Percentiles rank a stretch among this genome's conserved stretches.
Conservation (phyloP, 2,329 filamentous ascomycete genomes). For the Ceratocystiopsis brevicomis region DNA sequence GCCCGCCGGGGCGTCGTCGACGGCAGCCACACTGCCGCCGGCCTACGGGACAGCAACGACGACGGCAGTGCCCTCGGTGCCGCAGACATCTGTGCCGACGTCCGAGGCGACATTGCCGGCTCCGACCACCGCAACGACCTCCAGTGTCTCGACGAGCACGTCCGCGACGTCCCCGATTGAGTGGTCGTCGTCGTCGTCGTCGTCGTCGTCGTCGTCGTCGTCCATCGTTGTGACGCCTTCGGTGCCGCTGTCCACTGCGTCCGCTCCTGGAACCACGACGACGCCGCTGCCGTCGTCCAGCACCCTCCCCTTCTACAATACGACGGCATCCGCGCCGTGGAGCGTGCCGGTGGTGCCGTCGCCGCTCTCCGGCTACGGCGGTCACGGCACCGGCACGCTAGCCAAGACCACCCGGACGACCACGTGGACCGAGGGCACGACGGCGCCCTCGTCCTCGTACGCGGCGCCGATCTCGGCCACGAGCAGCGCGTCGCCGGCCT, state of each 20-base stretch:
- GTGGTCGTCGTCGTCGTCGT: no score
- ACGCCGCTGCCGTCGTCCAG: not conserved
- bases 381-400: not conserved
- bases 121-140: no score
- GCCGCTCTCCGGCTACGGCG: not conserved
- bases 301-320: not conserved
- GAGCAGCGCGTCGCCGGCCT: not conserved
- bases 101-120: not conserved
- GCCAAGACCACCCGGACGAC: not conserved
- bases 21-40: no score
- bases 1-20: not conserved
- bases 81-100: conserved; percentile 17
- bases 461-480: not conserved
- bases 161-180: no score
- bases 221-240: no score
- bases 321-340: not conserved
- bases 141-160: no score
- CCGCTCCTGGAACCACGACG: not conserved
- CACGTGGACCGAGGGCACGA: not conserved
- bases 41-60: conserved; percentile 29
- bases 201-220: no score
- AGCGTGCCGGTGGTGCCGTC: no score
- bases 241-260: not conserved
- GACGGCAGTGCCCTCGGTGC: conserved; percentile 44
- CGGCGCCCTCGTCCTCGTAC: not conserved